Evolutionary conservation across 2,329 filamentous ascomycete species (phyloP), one percentile per base, ranked within the genome.

Genomic region (Thelonectria rubi): DNA sequence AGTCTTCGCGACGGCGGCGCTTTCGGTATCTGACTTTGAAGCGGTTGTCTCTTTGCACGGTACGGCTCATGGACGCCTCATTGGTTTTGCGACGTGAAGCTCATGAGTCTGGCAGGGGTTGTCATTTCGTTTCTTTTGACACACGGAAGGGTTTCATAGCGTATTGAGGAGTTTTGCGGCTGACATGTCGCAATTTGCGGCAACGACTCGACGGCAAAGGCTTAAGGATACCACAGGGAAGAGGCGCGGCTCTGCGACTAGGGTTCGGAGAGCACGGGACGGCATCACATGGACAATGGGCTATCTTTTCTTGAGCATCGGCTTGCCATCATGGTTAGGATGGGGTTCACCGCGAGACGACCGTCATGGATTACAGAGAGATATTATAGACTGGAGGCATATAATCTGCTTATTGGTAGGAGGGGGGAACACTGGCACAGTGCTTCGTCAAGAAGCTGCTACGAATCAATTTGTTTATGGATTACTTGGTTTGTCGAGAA

Each of bases 11-110:
- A 55, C 40, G 51, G 65, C 45, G 59, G 58, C 51, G 54, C 55
- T 53, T 58, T 26, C 57, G 55, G 53, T 52, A 61, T 62, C 60
- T 63, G 43, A 56, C 64, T 64, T 65, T 51, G 56, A 51, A 53
- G 47, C 26, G 58, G 47, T 39, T 18, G 24, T 60, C 46, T 58
- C 57, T 69, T 46, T 62, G 56, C 60, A 69, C 39, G 66, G 68
- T 68, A 70, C 40, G 63, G 56, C 51, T 43, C 47, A 45, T 34
- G 24, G 32, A 45, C 42, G 32, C 39, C 39, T 56, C 48, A 46
- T 20, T 24, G 53, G 47, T 34, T 37, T 37, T 50, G 30, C 47
- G 39, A 51, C 46, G 26, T 40, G 46, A 52, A 50, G 53, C 58
- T 61, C 30, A 61, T 51, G 49, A 32, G 43, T 10, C 37, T 47